A percentile compares a stretch with the other conserved stretches of the same genome.
Evolutionary conservation across 2,329 filamentous ascomycete genomes (phyloP).

Genomic region (Fusarium praegraminearum): DNA sequence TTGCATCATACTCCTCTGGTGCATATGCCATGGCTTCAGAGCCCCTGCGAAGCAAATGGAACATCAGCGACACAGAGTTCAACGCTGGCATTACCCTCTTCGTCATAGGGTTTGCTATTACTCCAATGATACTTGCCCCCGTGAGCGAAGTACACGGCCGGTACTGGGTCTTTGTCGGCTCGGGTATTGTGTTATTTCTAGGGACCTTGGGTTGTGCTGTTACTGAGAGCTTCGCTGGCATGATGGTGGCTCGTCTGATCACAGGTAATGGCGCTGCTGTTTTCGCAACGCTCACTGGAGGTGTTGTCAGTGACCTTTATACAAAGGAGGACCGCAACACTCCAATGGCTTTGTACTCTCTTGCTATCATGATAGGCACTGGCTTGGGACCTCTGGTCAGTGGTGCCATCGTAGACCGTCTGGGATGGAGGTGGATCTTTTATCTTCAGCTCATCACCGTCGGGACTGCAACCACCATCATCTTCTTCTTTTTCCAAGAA

Average conservation of each 20-base stretch:
- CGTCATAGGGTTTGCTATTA: conserved; percentile 72
- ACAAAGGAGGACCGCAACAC: conserved; percentile 72
- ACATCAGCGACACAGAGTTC: conserved; percentile 66
- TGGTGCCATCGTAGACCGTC: conserved; percentile 68
- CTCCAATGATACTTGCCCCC: conserved; percentile 76
- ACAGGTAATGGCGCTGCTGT: conserved; percentile 70
- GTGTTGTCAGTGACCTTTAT: conserved; percentile 76
- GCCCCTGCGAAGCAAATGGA: conserved; percentile 68
- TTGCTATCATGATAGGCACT: conserved; percentile 71
- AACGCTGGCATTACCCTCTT: conserved; percentile 73
- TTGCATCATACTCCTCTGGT: conserved; percentile 75
- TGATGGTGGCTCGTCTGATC: conserved; percentile 72
- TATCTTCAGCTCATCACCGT: conserved; percentile 73
- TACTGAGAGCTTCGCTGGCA: conserved; percentile 69
- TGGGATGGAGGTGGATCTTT: conserved; percentile 75
- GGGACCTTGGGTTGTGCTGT: conserved; percentile 67
- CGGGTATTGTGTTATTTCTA: conserved; percentile 52
- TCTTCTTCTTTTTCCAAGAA: conserved; percentile 73
- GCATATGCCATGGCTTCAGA: conserved; percentile 69
- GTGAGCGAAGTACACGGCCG: conserved; percentile 70
- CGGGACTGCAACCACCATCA: conserved; percentile 64
- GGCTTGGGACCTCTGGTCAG: conserved; percentile 71
- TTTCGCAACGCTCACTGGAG: conserved; percentile 63
- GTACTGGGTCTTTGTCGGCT: conserved; percentile 50
- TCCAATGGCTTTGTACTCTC: conserved; percentile 75